These are phyloP conservation scores for Zizania palustris DNA, from an alignment of 202 grass and related monocot genomes.

Conservation along the genomic window DNA sequence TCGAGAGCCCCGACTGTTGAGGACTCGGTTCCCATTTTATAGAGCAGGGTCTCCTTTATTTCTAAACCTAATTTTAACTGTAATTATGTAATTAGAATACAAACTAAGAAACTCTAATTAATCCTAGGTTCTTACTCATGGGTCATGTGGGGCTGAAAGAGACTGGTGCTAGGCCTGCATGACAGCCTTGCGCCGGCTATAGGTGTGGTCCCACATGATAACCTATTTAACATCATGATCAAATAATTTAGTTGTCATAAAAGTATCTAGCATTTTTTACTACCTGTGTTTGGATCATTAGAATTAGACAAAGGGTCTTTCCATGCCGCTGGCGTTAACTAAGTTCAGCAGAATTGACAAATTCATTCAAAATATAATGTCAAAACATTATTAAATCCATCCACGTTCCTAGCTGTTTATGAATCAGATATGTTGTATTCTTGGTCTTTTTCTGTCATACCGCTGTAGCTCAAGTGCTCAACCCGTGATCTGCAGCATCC, in stretches of 20 bases:
- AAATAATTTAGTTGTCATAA: slow-evolving; percentile 10
- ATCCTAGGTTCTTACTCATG: too few relatives aligned
- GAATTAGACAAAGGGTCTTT: neutral
- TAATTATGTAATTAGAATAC: too few relatives aligned
- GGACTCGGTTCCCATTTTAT: too few relatives aligned
- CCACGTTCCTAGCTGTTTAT: neutral
- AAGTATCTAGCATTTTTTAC: slow-evolving; percentile 15
- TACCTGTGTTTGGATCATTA: neutral
- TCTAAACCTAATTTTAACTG: too few relatives aligned
- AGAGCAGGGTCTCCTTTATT: too few relatives aligned
- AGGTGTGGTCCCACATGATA: too few relatives aligned
- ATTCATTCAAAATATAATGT: neutral
- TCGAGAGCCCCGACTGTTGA: too few relatives aligned
- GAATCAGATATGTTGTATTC: slow-evolving; percentile 1
- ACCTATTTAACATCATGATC: slow-evolving; percentile 27
- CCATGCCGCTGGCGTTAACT: neutral
- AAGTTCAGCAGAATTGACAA: neutral
- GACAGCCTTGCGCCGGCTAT: too few relatives aligned
- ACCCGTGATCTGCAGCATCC: neutral
- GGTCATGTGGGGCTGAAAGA: too few relatives aligned
- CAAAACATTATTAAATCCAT: neutral
- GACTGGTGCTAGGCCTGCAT: too few relatives aligned
- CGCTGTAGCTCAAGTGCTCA: neutral
- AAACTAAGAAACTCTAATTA: too few relatives aligned
- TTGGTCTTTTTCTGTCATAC: neutral